These are phyloP conservation scores for Fusarium austroafricanum DNA, from an alignment of 2,329 filamentous ascomycete species.

Conservation along the genomic window DNA sequence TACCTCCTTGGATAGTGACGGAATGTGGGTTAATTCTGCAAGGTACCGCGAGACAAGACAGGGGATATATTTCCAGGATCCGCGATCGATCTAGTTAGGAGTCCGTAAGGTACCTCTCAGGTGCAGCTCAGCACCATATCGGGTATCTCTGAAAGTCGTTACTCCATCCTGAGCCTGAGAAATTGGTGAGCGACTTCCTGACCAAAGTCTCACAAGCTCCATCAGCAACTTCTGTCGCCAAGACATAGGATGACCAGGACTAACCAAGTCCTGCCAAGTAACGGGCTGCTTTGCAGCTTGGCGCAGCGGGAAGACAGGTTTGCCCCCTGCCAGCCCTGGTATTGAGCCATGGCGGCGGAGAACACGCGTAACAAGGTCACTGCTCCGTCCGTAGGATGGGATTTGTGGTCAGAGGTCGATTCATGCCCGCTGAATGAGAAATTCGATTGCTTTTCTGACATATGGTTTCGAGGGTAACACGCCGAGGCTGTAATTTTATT, in stretches of 20 bases:
- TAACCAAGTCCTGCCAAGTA: constrained; percentile 26
- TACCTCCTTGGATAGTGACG: constrained; percentile 22
- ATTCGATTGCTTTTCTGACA: not conserved
- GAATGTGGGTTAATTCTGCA: constrained; percentile 39
- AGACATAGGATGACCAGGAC: constrained; percentile 11
- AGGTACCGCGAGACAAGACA: constrained; percentile 33
- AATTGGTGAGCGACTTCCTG: constrained; percentile 8
- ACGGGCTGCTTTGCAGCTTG: constrained; percentile 28
- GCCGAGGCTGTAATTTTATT: not conserved
- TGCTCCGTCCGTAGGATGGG: constrained; percentile 20
- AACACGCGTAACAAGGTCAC: constrained; percentile 26
- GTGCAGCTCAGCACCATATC: not conserved
- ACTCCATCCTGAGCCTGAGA: not conserved
- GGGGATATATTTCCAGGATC: constrained; percentile 25
- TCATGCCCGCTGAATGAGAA: constrained; percentile 7
- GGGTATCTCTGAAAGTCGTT: not conserved
- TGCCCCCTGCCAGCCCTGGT: constrained; percentile 32
- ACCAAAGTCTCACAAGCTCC: constrained; percentile 4
- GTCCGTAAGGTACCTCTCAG: constrained; percentile 14
- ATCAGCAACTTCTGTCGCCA: constrained; percentile 14
- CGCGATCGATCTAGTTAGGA: constrained; percentile 37
- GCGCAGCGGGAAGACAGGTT: constrained; percentile 30
- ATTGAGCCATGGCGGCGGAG: constrained; percentile 23
- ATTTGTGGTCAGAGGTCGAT: constrained; percentile 15
- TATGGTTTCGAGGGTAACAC: not conserved